A percentile compares a stretch with the other conserved stretches of the same genome.
These are phyloP conservation scores for Rosa persica DNA, from an alignment of 306 rosid species.

Conservation along the genomic window DNA sequence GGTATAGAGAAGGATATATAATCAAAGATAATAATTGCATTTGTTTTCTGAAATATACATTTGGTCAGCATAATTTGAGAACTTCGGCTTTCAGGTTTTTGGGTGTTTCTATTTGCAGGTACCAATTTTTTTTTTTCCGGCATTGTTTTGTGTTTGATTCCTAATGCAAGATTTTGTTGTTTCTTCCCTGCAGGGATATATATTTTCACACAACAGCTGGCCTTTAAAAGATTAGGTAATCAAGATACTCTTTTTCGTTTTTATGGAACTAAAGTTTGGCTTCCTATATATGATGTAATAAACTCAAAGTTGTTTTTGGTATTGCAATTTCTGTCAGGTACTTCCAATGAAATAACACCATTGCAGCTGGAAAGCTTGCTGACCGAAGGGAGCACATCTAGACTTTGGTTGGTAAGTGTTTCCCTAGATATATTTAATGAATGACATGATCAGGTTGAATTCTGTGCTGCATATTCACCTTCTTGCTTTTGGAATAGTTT, in stretches of 20 bases:
- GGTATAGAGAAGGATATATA: no score
- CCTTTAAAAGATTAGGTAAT: slow-evolving; percentile 68
- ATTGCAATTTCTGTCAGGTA: slow-evolving; percentile 45
- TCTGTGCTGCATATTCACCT: slow-evolving; percentile 62
- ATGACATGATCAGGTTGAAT: slow-evolving; percentile 61
- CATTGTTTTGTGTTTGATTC: not conserved
- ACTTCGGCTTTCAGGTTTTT: no score
- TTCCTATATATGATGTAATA: slow-evolving; percentile 16
- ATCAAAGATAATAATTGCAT: no score
- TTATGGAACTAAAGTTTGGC: not conserved
- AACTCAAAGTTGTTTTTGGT: slow-evolving; percentile 13
- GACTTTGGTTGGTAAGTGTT: slow-evolving; percentile 85
- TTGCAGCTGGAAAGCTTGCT: slow-evolving; percentile 81
- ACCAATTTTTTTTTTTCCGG: slow-evolving; percentile 4
- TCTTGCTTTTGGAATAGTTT: slow-evolving; percentile 85
- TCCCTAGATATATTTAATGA: no score
- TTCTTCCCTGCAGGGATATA: slow-evolving; percentile 57
- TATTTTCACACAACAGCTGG: slow-evolving; percentile 74
- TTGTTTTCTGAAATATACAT: no score
- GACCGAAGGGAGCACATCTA: slow-evolving; percentile 79
- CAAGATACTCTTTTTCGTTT: not conserved
- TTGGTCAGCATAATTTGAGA: no score
- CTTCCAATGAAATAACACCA: slow-evolving; percentile 72
- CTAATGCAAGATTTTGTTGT: slow-evolving; percentile 16
- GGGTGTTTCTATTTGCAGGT: slow-evolving; percentile 79